Conservation (phyloP, 2,329 filamentous ascomycete species). For the Penicillium capsulatum region DNA sequence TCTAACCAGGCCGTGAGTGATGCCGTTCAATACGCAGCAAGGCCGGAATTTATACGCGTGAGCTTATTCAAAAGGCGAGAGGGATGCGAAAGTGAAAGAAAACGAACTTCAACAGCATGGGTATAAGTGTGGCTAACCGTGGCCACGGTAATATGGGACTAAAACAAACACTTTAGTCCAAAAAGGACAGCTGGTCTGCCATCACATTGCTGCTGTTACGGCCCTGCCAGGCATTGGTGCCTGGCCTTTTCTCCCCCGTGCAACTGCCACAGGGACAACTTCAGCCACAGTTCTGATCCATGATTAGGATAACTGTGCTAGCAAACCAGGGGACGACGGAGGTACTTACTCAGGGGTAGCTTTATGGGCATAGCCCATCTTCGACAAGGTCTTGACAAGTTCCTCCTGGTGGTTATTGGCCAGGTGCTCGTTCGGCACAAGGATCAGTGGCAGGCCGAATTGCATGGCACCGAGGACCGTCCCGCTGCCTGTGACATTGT, state of each 20-base stretch:
- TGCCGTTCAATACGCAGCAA: too few relatives aligned
- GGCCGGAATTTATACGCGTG: too few relatives aligned
- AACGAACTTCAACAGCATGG: too few relatives aligned
- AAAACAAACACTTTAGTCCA: slow-evolving; percentile 4
- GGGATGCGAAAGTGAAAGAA: too few relatives aligned
- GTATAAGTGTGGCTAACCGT: too few relatives aligned
- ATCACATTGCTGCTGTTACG: not conserved
- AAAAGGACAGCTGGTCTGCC: slow-evolving; percentile 5
- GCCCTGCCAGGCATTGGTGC: not conserved
- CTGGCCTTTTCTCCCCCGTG: not conserved
- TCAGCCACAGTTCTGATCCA: not conserved
- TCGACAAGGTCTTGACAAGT: slow-evolving; percentile 70
- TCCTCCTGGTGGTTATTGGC: slow-evolving; percentile 90
- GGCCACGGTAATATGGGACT: too few relatives aligned
- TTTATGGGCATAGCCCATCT: slow-evolving; percentile 71
- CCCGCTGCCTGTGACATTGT: slow-evolving; percentile 70
- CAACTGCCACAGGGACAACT: not conserved
- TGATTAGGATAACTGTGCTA: not conserved
- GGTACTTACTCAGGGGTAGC: slow-evolving; percentile 60
- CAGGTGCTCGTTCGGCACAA: slow-evolving; percentile 78
- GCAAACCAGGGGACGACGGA: not conserved
- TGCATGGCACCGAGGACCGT: slow-evolving; percentile 81
- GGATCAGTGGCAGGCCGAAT: slow-evolving; percentile 70
- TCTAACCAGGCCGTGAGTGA: too few relatives aligned
- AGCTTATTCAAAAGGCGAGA: too few relatives aligned